Percentiles rank a stretch among this genome's conserved stretches.
Conservation (phyloP, 208 protist genomes). For the Trypanosoma congolense region DNA sequence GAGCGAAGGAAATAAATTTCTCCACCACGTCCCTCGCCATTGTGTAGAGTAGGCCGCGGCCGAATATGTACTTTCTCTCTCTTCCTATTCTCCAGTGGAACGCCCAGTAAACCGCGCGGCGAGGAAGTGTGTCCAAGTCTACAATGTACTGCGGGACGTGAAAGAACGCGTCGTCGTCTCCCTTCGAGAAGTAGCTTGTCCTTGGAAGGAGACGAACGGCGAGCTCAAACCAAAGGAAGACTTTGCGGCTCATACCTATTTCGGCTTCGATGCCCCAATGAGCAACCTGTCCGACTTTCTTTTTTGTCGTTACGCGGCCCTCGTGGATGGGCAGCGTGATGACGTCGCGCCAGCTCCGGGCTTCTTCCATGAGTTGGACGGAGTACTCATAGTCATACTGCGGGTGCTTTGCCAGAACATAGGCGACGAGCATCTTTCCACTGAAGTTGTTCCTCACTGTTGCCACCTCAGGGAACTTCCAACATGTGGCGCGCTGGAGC, state of each 20-base stretch:
- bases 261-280: slow-evolving; percentile 34
- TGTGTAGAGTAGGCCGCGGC: slow-evolving; percentile 9
- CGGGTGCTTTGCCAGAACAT: slow-evolving; percentile 9
- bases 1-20: not conserved
- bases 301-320: slow-evolving; percentile 24
- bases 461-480: slow-evolving; percentile 37
- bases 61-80: slow-evolving; percentile 5
- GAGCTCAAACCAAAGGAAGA: slow-evolving; percentile 30
- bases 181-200: slow-evolving; percentile 39
- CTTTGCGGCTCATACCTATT: slow-evolving; percentile 38
- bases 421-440: slow-evolving; percentile 26
- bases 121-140: slow-evolving; percentile 24
- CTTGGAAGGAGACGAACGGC: slow-evolving; percentile 29
- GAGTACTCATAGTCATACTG: slow-evolving; percentile 18
- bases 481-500: slow-evolving; percentile 40
- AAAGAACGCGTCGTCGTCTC: slow-evolving; percentile 46
- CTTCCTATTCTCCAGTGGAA: not conserved
- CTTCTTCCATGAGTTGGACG: slow-evolving; percentile 24
- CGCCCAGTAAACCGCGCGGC: slow-evolving; percentile 16
- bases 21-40: not conserved
- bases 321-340: slow-evolving; percentile 29
- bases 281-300: slow-evolving; percentile 13
- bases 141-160: slow-evolving; percentile 39
- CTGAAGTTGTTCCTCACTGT: slow-evolving; percentile 25
- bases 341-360: slow-evolving; percentile 22